Percentiles rank a stretch among this genome's conserved stretches.
Evolutionary conservation across 2,329 filamentous ascomycete species (phyloP).

Genomic region (Blastomyces emzantsi): DNA sequence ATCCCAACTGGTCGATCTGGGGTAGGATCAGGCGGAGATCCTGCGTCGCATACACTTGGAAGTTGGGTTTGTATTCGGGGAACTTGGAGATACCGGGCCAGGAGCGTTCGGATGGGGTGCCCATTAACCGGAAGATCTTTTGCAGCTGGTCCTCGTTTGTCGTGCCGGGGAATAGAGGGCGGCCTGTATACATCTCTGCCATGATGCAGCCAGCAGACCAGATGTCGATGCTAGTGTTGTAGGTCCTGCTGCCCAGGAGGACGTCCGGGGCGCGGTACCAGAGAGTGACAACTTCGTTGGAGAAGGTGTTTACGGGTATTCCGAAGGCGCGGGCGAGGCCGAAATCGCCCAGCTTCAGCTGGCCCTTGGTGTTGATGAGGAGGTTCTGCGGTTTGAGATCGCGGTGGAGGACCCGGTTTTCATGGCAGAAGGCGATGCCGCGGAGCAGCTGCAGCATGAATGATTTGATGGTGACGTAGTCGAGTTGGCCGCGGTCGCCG

Average conservation of each 20-base stretch:
- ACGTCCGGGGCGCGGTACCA: slow-evolving; percentile 98
- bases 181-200: slow-evolving; percentile 98
- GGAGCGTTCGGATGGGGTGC: slow-evolving; percentile 85
- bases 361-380: slow-evolving; percentile 83
- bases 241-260: slow-evolving; percentile 83
- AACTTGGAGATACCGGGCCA: slow-evolving; percentile 95
- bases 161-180: slow-evolving; percentile 91
- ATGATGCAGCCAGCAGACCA: slow-evolving; percentile 99
- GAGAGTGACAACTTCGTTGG: slow-evolving; percentile 92
- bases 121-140: slow-evolving; percentile 98
- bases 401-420: slow-evolving; percentile 90
- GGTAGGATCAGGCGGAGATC: slow-evolving; percentile 79
- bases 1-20: slow-evolving; percentile 76
- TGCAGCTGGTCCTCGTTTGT: slow-evolving; percentile 97
- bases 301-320: slow-evolving; percentile 96
- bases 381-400: slow-evolving; percentile 96
- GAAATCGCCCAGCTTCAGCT: slow-evolving; percentile 90
- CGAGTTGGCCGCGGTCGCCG: slow-evolving; percentile 79
- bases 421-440: slow-evolving; percentile 96
- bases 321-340: slow-evolving; percentile 90
- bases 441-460: slow-evolving; percentile 98
- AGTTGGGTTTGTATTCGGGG: slow-evolving; percentile 95
- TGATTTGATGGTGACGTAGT: slow-evolving; percentile 86
- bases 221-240: slow-evolving; percentile 99
- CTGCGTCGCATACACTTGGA: slow-evolving; percentile 89